phyloP scores from a whole-genome alignment of 805 yeast species.

The Lipomyces lipofer region DNA sequence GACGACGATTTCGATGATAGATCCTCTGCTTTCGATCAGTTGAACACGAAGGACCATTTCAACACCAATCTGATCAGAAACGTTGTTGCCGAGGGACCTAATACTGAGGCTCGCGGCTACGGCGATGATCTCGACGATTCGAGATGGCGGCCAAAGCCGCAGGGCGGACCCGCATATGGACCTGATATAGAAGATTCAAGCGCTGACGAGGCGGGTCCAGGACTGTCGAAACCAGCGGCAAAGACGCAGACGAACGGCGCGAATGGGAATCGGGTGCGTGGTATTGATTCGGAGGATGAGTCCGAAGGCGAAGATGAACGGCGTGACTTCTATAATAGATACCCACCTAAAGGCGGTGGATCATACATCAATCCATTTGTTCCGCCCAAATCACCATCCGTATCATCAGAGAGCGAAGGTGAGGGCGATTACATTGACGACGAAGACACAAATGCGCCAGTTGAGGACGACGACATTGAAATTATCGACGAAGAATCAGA shows the following conservation, averaged over 20 bases:
- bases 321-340: not conserved
- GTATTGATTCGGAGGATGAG: not conserved
- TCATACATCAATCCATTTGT: not conserved
- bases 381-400: not conserved
- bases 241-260: no score
- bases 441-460: not conserved
- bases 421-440: not conserved
- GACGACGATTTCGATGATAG: not conserved
- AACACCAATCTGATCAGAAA: no score
- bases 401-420: not conserved
- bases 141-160: no score
- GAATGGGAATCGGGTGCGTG: no score
- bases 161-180: no score
- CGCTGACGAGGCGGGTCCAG: not conserved
- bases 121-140: no score
- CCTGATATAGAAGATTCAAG: not conserved
- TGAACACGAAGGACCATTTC: no score
- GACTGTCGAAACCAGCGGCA: no score
- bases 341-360: not conserved
- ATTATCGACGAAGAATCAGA: not conserved
- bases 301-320: not conserved
- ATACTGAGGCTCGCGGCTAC: no score
- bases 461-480: conserved; percentile 1
- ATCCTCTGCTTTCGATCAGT: no score
- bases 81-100: no score